phyloP scores from a whole-genome alignment of 2,329 filamentous ascomycete species.

The Clonostachys rhizophaga region DNA sequence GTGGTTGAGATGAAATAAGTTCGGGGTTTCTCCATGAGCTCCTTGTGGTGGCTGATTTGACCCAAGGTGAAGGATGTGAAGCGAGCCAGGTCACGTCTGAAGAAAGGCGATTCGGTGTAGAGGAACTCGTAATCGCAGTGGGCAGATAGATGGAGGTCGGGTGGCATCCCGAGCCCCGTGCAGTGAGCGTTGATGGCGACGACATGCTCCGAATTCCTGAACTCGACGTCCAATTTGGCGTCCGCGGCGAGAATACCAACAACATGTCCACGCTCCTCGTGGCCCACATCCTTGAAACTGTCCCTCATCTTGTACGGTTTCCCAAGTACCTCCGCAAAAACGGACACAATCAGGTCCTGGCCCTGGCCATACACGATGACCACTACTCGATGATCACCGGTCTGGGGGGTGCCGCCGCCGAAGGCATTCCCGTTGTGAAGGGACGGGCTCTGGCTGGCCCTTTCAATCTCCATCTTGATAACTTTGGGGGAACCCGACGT shows the following conservation, averaged over 20 bases:
- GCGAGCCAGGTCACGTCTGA: slow-evolving; percentile 70
- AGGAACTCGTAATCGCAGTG: slow-evolving; percentile 83
- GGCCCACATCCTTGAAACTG: slow-evolving; percentile 47
- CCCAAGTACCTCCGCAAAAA: slow-evolving; percentile 76
- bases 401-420: slow-evolving; percentile 35
- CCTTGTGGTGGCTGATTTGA: slow-evolving; percentile 73
- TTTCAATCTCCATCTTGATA: slow-evolving; percentile 25
- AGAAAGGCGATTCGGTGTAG: slow-evolving; percentile 69
- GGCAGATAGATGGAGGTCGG: slow-evolving; percentile 60
- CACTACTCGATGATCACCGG: slow-evolving; percentile 53
- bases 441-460: slow-evolving; percentile 22
- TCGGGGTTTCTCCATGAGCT: slow-evolving; percentile 70
- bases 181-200: slow-evolving; percentile 75
- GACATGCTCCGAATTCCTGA: slow-evolving; percentile 53
- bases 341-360: slow-evolving; percentile 68
- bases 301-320: slow-evolving; percentile 61
- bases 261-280: slow-evolving; percentile 57
- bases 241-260: slow-evolving; percentile 58
- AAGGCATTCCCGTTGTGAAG: slow-evolving; percentile 31
- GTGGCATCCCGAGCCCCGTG: slow-evolving; percentile 64
- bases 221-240: slow-evolving; percentile 51
- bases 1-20: slow-evolving; percentile 87
- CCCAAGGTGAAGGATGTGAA: slow-evolving; percentile 78
- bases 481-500: slow-evolving; percentile 12
- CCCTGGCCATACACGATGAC: slow-evolving; percentile 66